These are phyloP conservation scores for Penicillium lividum DNA, from an alignment of 495 filamentous ascomycete genomes.

Conservation along the genomic window DNA sequence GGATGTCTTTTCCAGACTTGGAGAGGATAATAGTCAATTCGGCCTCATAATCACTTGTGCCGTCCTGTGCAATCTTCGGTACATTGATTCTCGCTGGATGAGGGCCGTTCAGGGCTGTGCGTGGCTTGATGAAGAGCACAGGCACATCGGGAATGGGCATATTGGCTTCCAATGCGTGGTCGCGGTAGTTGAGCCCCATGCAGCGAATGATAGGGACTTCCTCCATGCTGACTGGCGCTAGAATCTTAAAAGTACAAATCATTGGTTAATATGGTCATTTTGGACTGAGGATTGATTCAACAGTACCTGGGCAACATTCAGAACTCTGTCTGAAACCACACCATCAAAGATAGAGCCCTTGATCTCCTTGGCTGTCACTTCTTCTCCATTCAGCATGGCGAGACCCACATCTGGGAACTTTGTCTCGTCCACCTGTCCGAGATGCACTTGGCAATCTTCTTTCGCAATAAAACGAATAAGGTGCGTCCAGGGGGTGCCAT, in stretches of 20 bases:
- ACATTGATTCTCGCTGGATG: constrained; percentile 45
- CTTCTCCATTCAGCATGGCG: not conserved
- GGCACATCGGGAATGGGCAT: constrained; percentile 69
- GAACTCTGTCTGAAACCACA: not conserved
- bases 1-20: constrained; percentile 59
- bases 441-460: not conserved
- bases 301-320: not conserved
- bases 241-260: not conserved
- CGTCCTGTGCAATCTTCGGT: constrained; percentile 41
- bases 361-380: not conserved
- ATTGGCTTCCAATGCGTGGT: constrained; percentile 61
- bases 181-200: constrained; percentile 69
- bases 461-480: not conserved
- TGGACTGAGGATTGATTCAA: not conserved
- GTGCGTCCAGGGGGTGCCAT: not conserved
- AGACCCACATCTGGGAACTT: not conserved
- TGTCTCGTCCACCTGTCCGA: not conserved
- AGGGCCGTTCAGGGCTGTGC: constrained; percentile 62
- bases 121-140: constrained; percentile 71
- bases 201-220: constrained; percentile 52
- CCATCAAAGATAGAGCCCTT: not conserved
- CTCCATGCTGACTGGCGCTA: constrained; percentile 1
- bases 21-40: constrained; percentile 69
- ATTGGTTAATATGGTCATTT: not conserved
- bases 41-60: constrained; percentile 67